Conservation (phyloP, 257 asterid genomes). For the Nicotiana benthamiana region DNA sequence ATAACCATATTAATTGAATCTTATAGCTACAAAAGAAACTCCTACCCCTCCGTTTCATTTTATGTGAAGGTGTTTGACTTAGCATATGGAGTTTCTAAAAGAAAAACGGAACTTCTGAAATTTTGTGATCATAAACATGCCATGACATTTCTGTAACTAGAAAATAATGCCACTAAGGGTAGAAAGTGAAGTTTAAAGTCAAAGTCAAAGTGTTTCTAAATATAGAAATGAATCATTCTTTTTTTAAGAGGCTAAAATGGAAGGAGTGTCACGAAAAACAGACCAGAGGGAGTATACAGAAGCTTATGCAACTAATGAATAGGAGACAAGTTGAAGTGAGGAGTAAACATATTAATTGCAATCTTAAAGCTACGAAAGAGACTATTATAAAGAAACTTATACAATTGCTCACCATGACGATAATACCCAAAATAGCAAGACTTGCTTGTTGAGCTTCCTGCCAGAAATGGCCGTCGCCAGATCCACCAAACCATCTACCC, state of each 20-base stretch:
- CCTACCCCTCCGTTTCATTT: too few species aligned
- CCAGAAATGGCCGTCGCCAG: conserved; percentile 80
- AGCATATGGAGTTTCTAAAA: neutral
- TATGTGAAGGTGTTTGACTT: neutral
- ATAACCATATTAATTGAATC: neutral
- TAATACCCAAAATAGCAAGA: conserved; percentile 64
- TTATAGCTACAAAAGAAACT: neutral
- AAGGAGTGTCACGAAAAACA: neutral
- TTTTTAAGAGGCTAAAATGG: neutral
- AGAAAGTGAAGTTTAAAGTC: neutral
- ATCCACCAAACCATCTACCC: conserved; percentile 67
- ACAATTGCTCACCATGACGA: conserved; percentile 42
- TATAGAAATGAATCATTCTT: neutral
- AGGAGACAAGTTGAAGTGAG: neutral
- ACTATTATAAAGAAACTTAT: neutral
- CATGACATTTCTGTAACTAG: neutral
- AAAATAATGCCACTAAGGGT: neutral
- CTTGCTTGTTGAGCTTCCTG: conserved; percentile 83
- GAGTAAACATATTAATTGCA: neutral
- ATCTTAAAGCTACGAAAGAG: neutral
- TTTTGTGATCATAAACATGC: neutral
- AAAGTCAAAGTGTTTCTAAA: neutral
- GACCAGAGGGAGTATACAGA: neutral
- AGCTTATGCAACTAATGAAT: neutral
- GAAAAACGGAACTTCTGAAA: neutral